Conservation (phyloP, 73 alveolate genomes). For the Tetrahymena thermophila region DNA sequence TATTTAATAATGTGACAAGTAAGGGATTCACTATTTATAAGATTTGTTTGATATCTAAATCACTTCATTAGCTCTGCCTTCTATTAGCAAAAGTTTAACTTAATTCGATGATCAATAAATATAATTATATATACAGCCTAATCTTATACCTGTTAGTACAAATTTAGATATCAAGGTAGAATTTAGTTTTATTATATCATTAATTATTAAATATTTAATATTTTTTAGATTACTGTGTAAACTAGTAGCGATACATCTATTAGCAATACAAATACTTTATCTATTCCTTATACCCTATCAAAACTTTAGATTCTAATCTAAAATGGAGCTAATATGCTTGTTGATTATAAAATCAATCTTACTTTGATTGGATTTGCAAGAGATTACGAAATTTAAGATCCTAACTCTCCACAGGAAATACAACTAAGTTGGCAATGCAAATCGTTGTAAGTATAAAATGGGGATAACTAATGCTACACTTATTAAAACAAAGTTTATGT, state of each 20-base stretch:
- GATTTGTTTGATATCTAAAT: background rate
- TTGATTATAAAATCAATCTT: background rate
- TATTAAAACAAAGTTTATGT: too few species aligned
- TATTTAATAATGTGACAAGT: too few species aligned
- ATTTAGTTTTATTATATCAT: too few species aligned
- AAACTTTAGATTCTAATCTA: background rate
- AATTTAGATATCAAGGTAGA: background rate
- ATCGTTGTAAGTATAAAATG: too few species aligned
- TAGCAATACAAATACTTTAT: background rate
- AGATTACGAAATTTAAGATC: background rate
- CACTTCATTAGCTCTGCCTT: background rate
- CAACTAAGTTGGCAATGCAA: too few species aligned
- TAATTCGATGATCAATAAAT: too few species aligned
- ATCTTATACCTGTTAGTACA: background rate
- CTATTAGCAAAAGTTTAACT: background rate
- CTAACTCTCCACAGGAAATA: too few species aligned
- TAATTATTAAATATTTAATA: too few species aligned
- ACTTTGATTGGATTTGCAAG: background rate
- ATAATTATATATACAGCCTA: background rate
- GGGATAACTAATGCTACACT: too few species aligned
- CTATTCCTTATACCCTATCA: background rate
- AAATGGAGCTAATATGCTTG: background rate
- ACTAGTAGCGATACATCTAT: background rate
- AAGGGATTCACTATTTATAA: too few species aligned
- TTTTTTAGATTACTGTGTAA: background rate